These are phyloP conservation scores for Cryptococcus maquisensis DNA, from an alignment of 1,284 basidiomycete species.

Conservation along the genomic window DNA sequence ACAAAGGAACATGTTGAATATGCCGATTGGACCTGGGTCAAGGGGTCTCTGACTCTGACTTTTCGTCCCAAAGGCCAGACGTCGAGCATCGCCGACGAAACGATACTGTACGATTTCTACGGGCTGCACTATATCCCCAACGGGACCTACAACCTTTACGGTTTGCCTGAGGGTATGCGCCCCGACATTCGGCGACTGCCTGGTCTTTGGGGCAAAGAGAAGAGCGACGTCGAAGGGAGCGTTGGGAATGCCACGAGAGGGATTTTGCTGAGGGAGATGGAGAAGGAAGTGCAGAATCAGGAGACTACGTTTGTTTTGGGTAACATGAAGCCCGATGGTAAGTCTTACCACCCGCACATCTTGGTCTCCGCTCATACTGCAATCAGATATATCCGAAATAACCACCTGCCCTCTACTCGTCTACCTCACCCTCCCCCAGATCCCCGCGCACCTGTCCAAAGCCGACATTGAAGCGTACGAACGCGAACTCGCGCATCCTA, in stretches of 20 bases:
- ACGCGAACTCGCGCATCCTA: conserved; percentile 36
- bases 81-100: conserved; percentile 5
- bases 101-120: conserved; percentile 39
- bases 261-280: conserved; percentile 63
- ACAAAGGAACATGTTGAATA: conserved; percentile 2
- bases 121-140: conserved; percentile 73
- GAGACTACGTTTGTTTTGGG: conserved; percentile 28
- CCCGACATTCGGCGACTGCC: conserved; percentile 61
- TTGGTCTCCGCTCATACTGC: neutral
- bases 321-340: conserved; percentile 36
- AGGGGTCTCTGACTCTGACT: conserved; percentile 25
- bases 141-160: conserved; percentile 72
- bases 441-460: conserved; percentile 25
- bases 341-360: conserved; percentile 6
- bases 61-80: neutral
- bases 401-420: conserved; percentile 41
- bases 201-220: conserved; percentile 48
- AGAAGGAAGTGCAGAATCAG: conserved; percentile 33
- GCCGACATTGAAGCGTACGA: conserved; percentile 36
- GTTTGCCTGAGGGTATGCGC: conserved; percentile 56
- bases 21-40: conserved; percentile 40
- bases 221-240: conserved; percentile 53
- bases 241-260: conserved; percentile 60
- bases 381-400: conserved; percentile 11
- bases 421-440: conserved; percentile 39